Conservation (phyloP, 2,329 filamentous ascomycete genomes). For the Fusarium mangiferae region DNA sequence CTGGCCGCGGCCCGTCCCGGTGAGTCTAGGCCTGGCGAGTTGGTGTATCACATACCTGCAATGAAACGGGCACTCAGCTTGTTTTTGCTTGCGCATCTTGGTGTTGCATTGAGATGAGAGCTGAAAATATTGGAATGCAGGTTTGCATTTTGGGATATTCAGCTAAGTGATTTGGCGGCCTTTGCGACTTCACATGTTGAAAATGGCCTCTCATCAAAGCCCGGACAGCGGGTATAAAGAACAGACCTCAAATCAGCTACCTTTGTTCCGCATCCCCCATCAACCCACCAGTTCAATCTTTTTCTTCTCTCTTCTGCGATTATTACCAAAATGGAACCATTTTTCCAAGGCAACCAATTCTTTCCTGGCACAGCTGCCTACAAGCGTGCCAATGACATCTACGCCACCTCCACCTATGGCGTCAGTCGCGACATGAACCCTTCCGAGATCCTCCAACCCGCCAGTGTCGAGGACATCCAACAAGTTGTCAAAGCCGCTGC, state of each 20-base stretch:
- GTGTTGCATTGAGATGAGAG: neutral
- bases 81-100: no score
- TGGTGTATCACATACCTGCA: neutral
- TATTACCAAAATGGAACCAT: neutral
- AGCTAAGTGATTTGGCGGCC: neutral
- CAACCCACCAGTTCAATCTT: accelerated
- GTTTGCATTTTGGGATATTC: accelerated
- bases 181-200: neutral
- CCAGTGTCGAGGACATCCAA: slow-evolving; percentile 54
- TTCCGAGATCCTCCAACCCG: slow-evolving; percentile 55
- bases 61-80: neutral
- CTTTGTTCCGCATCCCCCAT: accelerated
- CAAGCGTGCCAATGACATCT: slow-evolving; percentile 28
- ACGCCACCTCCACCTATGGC: slow-evolving; percentile 55
- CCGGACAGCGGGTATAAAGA: neutral
- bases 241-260: no score
- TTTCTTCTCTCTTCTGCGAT: neutral
- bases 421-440: slow-evolving; percentile 55
- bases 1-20: neutral
- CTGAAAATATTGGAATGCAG: neutral
- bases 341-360: slow-evolving; percentile 2
- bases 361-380: slow-evolving; percentile 4
- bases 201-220: no score
- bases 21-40: neutral
- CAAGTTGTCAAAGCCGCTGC: slow-evolving; percentile 53